Base-by-base conservation (phyloP, 108 stramenopile genomes). In the Nitzschia sp. region DNA sequence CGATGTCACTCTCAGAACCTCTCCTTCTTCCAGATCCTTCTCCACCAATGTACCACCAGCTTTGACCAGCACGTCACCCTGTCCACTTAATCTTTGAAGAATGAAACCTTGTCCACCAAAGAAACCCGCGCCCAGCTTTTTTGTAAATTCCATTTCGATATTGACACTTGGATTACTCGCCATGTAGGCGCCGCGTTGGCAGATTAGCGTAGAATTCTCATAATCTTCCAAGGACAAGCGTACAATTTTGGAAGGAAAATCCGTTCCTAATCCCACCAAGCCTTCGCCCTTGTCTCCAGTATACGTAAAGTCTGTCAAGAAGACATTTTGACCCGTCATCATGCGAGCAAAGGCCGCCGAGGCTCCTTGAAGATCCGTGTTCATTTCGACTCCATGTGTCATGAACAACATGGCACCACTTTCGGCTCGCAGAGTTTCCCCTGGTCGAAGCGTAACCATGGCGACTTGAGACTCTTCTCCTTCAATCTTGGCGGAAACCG, bases 51-150 rank as follows among this genome's bases (percentile, higher is more conserved):
- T 79, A 42, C 95, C 95, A 6, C 92, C 89, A n/a, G 88, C 95
- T 61, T 94, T 88, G 45, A 96, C 76, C 30, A 96, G 75, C 0
- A 90, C 91, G 73, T 94, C 91, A 19, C 95, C 95, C 13, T 77
- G 56, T 0, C 95, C 95, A 2, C 78, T 73, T 54, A 96, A 68
- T 0, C 78, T 63, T 75, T 96, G 95, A 63, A 96, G 64, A n/a
- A 94, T 85, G 75, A 96, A 96, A 0, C 95, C 95, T 66, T 96
- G 90, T 8, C 95, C 95, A 21, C 95, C 95, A 77, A 96, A 96
- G 54, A 96, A 92, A 0, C 95, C 95, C 0, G 90, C 64, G 18
- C 76, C 83, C 63, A 94, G 72, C 13, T 61, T 75, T 34, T 89
- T 89, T 1, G 95, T 92, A 59, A 88, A 86, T 66, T 86, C 95